phyloP scores from a whole-genome alignment of 257 asterid species.

The Apocynum venetum region DNA sequence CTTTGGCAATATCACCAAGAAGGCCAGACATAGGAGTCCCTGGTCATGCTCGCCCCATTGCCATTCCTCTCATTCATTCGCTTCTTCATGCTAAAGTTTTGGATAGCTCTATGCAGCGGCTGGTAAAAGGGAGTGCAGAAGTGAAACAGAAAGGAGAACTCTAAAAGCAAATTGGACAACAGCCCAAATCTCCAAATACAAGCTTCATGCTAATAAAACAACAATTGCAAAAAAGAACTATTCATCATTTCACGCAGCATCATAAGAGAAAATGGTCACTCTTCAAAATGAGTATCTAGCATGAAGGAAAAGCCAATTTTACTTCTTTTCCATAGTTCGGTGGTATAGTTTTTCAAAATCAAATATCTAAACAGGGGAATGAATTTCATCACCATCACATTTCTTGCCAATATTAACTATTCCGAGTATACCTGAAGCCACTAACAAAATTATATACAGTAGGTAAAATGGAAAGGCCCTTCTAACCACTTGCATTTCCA shows the following conservation, averaged over 20 bases:
- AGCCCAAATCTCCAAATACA: too few relatives aligned
- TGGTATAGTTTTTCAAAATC: background rate
- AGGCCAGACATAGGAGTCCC: too few relatives aligned
- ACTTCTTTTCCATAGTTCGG: background rate
- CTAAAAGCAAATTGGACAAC: too few relatives aligned
- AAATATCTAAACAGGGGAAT: background rate
- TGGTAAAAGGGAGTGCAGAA: too few relatives aligned
- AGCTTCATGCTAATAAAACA: too few relatives aligned
- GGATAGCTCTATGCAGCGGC: too few relatives aligned
- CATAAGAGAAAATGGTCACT: background rate
- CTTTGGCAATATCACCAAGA: too few relatives aligned
- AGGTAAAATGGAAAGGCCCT: constrained; percentile 10
- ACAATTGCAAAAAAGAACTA: background rate
- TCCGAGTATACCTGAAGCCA: background rate
- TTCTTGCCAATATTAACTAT: background rate
- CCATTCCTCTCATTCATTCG: too few relatives aligned
- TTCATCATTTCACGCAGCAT: background rate
- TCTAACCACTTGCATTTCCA: constrained; percentile 20
- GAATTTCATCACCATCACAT: background rate
- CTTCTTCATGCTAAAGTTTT: too few relatives aligned
- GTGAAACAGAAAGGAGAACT: too few relatives aligned
- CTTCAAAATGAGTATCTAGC: background rate
- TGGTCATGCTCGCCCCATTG: too few relatives aligned
- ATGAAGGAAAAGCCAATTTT: background rate
- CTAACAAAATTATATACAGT: constrained; percentile 23